A percentile compares a stretch with the other conserved stretches of the same genome.
These are phyloP conservation scores for Eragrostis curvula DNA, from an alignment of 176 grass and related monocot species.

Conservation along the genomic window DNA sequence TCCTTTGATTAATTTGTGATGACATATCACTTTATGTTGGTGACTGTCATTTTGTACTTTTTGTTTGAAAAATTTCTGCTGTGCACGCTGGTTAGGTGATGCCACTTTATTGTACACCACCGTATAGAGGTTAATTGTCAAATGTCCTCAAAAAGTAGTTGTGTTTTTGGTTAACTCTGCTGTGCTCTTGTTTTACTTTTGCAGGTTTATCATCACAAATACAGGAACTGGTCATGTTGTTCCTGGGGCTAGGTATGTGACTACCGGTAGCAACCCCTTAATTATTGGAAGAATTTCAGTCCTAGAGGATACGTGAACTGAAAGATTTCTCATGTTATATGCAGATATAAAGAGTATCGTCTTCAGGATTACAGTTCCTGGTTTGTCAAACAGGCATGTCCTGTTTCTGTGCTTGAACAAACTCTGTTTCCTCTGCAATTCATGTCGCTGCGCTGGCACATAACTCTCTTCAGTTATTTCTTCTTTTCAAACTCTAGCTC, in stretches of 20 bases:
- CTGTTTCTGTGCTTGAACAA: constrained; percentile 13
- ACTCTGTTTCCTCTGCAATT: constrained; percentile 17
- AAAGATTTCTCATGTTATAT: constrained; percentile 36
- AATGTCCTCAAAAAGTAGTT: constrained; percentile 4
- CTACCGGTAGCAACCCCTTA: constrained; percentile 11
- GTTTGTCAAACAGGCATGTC: constrained; percentile 87
- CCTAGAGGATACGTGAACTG: not conserved
- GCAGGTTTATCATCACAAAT: constrained; percentile 98
- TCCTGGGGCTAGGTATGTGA: constrained; percentile 69
- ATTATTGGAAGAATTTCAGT: not conserved
- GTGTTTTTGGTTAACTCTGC: not conserved
- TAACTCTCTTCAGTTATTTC: constrained; percentile 24
- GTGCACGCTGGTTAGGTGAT: constrained; percentile 31
- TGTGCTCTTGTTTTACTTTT: constrained; percentile 32
- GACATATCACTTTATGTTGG: not conserved
- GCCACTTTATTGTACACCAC: constrained; percentile 19
- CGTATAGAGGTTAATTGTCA: not conserved
- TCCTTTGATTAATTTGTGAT: constrained; percentile 11
- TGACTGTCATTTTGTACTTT: constrained; percentile 31
- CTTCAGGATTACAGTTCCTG: constrained; percentile 97
- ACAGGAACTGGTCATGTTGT: constrained; percentile 79
- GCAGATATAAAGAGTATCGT: constrained; percentile 92
- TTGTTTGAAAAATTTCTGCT: constrained; percentile 27
- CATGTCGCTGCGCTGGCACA: not conserved
- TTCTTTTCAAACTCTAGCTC: constrained; percentile 52